These are phyloP conservation scores for Protea cynaroides DNA, from an alignment of 164 flowering plant genomes.

Conservation along the genomic window DNA sequence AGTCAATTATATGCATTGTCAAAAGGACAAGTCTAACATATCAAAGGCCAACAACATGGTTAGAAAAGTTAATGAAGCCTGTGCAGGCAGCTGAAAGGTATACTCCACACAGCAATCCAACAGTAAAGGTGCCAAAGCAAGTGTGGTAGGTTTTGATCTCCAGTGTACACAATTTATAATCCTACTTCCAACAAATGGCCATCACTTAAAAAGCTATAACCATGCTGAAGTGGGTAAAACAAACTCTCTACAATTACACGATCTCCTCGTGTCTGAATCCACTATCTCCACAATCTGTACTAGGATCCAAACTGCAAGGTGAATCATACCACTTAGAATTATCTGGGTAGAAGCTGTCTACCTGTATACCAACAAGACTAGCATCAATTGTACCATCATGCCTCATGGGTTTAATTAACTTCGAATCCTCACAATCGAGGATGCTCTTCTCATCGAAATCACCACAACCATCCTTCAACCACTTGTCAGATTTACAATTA, in stretches of 20 bases:
- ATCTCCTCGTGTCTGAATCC: constrained; percentile 73
- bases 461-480: constrained; percentile 62
- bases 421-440: constrained; percentile 74
- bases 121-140: constrained; percentile 24
- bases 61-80: constrained; percentile 29
- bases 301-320: constrained; percentile 76
- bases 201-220: constrained; percentile 19
- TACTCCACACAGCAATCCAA: constrained; percentile 37
- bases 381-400: constrained; percentile 74
- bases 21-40: neutral
- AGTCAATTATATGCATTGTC: constrained; percentile 10
- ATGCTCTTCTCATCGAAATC: constrained; percentile 82
- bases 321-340: constrained; percentile 96
- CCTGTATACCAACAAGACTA: constrained; percentile 77
- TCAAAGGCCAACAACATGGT: constrained; percentile 14
- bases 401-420: constrained; percentile 74
- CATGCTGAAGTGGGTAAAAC: constrained; percentile 32
- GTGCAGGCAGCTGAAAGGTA: constrained; percentile 40
- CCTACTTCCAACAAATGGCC: constrained; percentile 37
- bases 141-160: constrained; percentile 30
- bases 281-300: constrained; percentile 72
- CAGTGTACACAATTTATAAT: constrained; percentile 59
- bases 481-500: constrained; percentile 71
- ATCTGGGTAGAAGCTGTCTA: constrained; percentile 81
- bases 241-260: constrained; percentile 33